Evolutionary conservation across 2,329 filamentous ascomycete genomes (phyloP).

Genomic region (Metarhizium guizhouense): DNA sequence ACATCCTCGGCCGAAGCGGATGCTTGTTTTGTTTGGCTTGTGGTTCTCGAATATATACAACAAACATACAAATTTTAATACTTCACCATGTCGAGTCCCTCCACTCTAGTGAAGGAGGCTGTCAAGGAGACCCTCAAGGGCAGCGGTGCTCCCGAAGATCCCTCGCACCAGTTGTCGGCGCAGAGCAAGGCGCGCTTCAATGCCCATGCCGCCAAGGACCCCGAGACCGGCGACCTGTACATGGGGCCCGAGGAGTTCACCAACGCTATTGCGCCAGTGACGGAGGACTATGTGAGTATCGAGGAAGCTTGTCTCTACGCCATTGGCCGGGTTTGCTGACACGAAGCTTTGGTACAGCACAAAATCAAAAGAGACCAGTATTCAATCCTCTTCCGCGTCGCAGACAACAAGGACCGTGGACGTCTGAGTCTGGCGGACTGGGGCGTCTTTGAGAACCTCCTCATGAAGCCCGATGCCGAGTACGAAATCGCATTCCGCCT

Average conservation of each 20-base stretch:
- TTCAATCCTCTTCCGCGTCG: slow-evolving; percentile 83
- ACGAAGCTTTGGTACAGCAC: slow-evolving; percentile 49
- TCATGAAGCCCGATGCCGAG: slow-evolving; percentile 90
- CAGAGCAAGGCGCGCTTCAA: slow-evolving; percentile 71
- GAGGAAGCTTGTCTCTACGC: neutral
- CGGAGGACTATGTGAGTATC: slow-evolving; percentile 83
- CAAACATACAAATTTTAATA: neutral
- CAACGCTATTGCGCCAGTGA: slow-evolving; percentile 74
- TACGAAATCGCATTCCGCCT: slow-evolving; percentile 98
- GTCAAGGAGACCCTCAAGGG: slow-evolving; percentile 78
- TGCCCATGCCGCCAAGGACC: slow-evolving; percentile 66
- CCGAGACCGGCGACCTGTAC: slow-evolving; percentile 64
- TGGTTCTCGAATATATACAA: neutral
- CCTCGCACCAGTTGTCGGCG: slow-evolving; percentile 53
- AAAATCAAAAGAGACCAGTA: slow-evolving; percentile 98
- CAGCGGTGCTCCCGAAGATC: slow-evolving; percentile 29
- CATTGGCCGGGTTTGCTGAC: slow-evolving; percentile 2
- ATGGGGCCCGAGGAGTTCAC: slow-evolving; percentile 86
- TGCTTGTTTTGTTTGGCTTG: neutral
- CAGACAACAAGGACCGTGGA: slow-evolving; percentile 68
- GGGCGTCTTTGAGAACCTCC: slow-evolving; percentile 87
- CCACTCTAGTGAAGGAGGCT: slow-evolving; percentile 51
- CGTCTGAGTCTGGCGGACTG: slow-evolving; percentile 77
- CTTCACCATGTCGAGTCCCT: slow-evolving; percentile 25
- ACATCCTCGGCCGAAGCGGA: neutral